Percentiles rank a stretch among this genome's conserved stretches.
phyloP scores from a whole-genome alignment of 2,329 filamentous ascomycete genomes.

The Sphaerostilbella broomeana region DNA sequence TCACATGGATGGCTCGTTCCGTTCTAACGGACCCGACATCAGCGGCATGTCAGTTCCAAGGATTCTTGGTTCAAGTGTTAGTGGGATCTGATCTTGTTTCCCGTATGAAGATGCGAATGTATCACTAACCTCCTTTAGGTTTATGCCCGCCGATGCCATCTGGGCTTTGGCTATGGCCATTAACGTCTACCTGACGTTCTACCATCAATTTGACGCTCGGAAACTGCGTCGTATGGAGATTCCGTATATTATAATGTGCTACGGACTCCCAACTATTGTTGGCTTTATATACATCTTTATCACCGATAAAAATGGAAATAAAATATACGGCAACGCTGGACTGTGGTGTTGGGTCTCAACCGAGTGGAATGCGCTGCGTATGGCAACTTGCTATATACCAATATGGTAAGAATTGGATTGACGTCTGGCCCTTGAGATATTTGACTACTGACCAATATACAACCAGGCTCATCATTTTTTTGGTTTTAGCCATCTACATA shows the following conservation, averaged over 20 bases:
- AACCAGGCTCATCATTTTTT: slow-evolving; percentile 14
- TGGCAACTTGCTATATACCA: slow-evolving; percentile 63
- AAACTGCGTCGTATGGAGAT: slow-evolving; percentile 59
- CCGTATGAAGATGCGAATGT: not conserved
- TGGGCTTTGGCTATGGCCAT: slow-evolving; percentile 73
- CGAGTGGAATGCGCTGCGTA: slow-evolving; percentile 59
- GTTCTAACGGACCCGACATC: slow-evolving; percentile 41
- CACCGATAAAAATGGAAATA: slow-evolving; percentile 37
- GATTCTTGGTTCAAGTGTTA: slow-evolving; percentile 67
- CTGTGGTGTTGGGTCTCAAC: slow-evolving; percentile 72
- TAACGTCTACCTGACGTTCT: slow-evolving; percentile 75
- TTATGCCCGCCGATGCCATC: slow-evolving; percentile 63
- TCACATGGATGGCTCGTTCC: slow-evolving; percentile 56
- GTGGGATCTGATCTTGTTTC: too few relatives aligned
- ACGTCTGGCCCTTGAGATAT: not conserved
- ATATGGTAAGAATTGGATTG: slow-evolving; percentile 50
- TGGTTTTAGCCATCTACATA: slow-evolving; percentile 24
- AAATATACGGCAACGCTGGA: slow-evolving; percentile 62
- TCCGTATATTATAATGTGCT: slow-evolving; percentile 59
- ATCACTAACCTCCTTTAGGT: slow-evolving; percentile 43
- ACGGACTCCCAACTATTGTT: slow-evolving; percentile 61
- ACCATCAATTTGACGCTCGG: slow-evolving; percentile 57
- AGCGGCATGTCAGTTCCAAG: slow-evolving; percentile 58
- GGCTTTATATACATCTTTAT: slow-evolving; percentile 59
- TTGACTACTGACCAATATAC: not conserved